Percentiles rank a stretch among this genome's conserved stretches.
Conservation (phyloP, 352 stramenopile species). For the Phytophthora uliginosa region DNA sequence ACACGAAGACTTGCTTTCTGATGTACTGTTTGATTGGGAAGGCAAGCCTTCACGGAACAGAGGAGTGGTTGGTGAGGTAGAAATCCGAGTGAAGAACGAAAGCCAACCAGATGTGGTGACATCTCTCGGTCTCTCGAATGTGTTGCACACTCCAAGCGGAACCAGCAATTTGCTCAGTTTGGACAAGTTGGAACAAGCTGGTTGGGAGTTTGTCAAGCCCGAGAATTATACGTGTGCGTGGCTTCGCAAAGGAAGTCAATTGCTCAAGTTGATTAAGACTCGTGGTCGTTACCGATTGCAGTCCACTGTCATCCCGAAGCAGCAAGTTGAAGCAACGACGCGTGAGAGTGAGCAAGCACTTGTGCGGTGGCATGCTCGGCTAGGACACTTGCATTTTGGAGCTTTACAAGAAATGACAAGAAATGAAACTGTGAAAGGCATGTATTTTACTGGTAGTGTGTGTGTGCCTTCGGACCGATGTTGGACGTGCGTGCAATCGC, state of each 20-base stretch:
- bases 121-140: no score
- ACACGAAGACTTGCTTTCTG: background rate
- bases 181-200: no score
- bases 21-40: background rate
- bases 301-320: background rate
- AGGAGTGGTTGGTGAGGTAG: no score
- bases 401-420: background rate
- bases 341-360: background rate
- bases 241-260: background rate
- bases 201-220: background rate
- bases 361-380: background rate
- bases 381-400: background rate
- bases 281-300: background rate
- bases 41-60: no score
- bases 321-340: background rate
- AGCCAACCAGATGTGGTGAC: no score
- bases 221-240: background rate
- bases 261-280: background rate
- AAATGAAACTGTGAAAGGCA: background rate
- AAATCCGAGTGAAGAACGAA: no score
- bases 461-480: background rate
- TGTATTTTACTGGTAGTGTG: background rate
- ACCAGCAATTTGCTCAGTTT: no score
- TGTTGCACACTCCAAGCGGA: no score
- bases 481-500: conserved; percentile 8